Evolutionary conservation across 805 yeast genomes (phyloP), one percentile per base, ranked within the genome.

Genomic region (Yarrowia sp.): DNA sequence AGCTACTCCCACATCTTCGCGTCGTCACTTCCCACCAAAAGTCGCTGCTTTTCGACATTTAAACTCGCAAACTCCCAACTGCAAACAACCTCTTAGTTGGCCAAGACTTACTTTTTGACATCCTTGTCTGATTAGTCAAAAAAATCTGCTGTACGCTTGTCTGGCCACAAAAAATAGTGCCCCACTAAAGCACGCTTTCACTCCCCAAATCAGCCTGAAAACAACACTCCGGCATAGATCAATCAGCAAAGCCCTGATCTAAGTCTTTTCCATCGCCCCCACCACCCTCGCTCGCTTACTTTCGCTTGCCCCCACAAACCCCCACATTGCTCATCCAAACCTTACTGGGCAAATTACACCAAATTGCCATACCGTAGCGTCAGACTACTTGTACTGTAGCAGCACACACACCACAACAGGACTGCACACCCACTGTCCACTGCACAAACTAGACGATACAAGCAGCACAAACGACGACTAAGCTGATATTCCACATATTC

Each of bases 261-360:
- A 1, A 1, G 28, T 14, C 46, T 2, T 8, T 11, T 41, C 33
- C 33, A 4, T 8, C 21, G n/a, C 38, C 19, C 35, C 26, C 54
- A 48, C 17, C n/a, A 8, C 17, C 17, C 12, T 19, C 28, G 12
- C 54, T 32, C 54, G 54, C 54, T 32, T 19, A 48, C 54, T 48
- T 32, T 46, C 52, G 54, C 54, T 48, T 32, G 54, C 54, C 54
- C 54, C 54, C 54, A 48, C 54, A 48, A 44, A n/a, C 51, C 54
- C 54, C 54, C 54, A 48, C 54, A 48, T 48, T 48, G 54, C 54
- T 48, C 54, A 24, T 14, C 21, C 38, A 12, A 48, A 48, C 54
- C 54, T 48, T 48, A 19, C 28, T 48, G 54, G 43, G 54, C 54
- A 48, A 48, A 48, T 48, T 48, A 48, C 52, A 44, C 52, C 52